Conservation (phyloP, 345 rosid species). For the Moricandia arvensis region DNA sequence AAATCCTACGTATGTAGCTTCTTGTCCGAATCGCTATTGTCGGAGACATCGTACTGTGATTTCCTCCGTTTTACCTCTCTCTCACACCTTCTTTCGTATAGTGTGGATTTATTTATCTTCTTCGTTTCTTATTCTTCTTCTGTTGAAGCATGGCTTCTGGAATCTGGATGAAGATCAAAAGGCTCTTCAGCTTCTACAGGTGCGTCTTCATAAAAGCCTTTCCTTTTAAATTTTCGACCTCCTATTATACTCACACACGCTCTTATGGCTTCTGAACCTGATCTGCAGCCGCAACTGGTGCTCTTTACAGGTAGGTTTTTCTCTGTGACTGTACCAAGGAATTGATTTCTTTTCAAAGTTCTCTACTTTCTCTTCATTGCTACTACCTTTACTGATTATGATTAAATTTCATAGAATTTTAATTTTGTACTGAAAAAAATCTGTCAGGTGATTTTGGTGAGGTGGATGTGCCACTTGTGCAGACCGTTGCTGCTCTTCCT, state of each 20-base stretch:
- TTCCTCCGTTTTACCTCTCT: neutral
- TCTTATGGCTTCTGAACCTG: neutral
- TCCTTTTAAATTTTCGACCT: neutral
- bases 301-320: constrained; percentile 66
- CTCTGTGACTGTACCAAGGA: neutral
- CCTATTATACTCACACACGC: neutral
- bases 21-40: neutral
- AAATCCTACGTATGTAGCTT: neutral
- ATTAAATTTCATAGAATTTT: too few species aligned
- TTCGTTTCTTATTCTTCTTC: too few species aligned
- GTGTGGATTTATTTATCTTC: neutral
- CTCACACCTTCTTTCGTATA: neutral
- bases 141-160: constrained; percentile 77
- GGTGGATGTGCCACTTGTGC: constrained; percentile 69
- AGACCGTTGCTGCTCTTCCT: constrained; percentile 55
- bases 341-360: neutral
- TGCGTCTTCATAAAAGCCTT: neutral
- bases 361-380: constrained; percentile 18
- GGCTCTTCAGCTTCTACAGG: constrained; percentile 46
- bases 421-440: too few species aligned
- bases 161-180: constrained; percentile 66
- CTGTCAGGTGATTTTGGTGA: constrained; percentile 85
- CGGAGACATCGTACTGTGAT: constrained; percentile 25
- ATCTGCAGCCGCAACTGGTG: constrained; percentile 87
- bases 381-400: too few species aligned